Base-by-base conservation (phyloP, 306 rosid genomes). In the Abrus pulchellus region DNA sequence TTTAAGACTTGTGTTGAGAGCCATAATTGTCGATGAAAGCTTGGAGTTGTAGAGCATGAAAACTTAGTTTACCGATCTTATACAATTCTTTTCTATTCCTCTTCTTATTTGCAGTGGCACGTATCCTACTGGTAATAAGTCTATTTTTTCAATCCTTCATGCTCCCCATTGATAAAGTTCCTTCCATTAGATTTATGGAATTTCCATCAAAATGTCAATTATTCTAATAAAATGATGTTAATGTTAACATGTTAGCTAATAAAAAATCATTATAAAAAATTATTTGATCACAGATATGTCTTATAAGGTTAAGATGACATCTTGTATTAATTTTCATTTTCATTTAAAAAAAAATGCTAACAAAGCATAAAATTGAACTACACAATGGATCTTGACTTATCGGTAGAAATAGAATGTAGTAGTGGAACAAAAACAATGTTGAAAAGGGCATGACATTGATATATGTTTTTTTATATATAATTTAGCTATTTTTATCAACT, bases 1-100 rank as follows among this genome's bases (percentile, higher is more conserved):
- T 12, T 88, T 72, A 61, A 87, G 74, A 11, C 10, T 40, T 14
- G 64, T 32, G 2, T 59, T 86, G 57, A 88, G 63, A 38, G 84
- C 76, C 13, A 11, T 10, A 34, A 84, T 2, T 55, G 68, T 30
- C 44, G 86, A 32, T 28, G 53, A 28, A 57, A 92, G 85, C 83
- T 88, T 87, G 45, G 88, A 28, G 85, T 92, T 92, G 79, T 78
- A 88, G 55, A 88, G 43, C 40, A 2, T 3, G 9, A 91, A 84
- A 56, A 85, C 91, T 55, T 61, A 33, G 71, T 89, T 92, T 29
- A 81, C 68, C 0, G 10, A 12, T 32, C 68, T 68, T 13, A 76
- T 82, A 59, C 97, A 90, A 0, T 61, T 71, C 67, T 87, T 83
- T 7, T 38, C 8, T 3, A 3, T 9, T 52, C 85, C 92, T 70